Base-by-base conservation (phyloP, 2,329 filamentous ascomycete genomes). In the Sclerotinia nivalis region DNA sequence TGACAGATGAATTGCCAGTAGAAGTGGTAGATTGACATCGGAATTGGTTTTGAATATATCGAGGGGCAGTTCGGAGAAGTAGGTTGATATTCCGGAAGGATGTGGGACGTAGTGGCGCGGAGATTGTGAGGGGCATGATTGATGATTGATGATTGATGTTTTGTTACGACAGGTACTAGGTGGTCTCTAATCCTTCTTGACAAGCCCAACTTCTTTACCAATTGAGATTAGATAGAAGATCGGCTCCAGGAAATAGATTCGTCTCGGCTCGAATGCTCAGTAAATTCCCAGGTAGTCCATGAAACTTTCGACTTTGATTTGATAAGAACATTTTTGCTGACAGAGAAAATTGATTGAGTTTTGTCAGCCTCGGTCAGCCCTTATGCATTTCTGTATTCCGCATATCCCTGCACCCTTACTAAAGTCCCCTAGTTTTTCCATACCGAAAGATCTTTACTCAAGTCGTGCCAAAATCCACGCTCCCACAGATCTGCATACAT, bases 1-100 rank as follows among this genome's bases (percentile, higher is more conserved):
- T 96, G 81, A 99, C 92, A 69, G 92, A 93, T 61, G 91, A 89
- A 59, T 80, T 79, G 60, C 78, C 70, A 12, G 73, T 73, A 58
- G 80, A 79, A 58, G 79, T 71, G 18, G 74, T 75, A 64, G 69
- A 75, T 15, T 73, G 73, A 18, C 40, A 56, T 34, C 75, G 72
- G 45, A 77, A 77, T 71, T 78, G 76, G 40, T 75, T 75, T 55
- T 74, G 74, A 31, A 77, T 73, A 54, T 74, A 76, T 56, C 76
- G 73, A 31, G 77, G 77, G 7, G 77, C 76, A 25, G 73, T 73
- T 37, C 74, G 74, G 68, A 79, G 76, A 65, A 79, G 75, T 13
- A 77, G 74, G 37, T 72, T 73, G 50, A 78, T 71, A 62, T 77
- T 78, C 49, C 77, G 75, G 59, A 77, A 68, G 31, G 77, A 77